Base-by-base conservation (phyloP, 768 basidiomycete genomes). In the Trametes punicea region DNA sequence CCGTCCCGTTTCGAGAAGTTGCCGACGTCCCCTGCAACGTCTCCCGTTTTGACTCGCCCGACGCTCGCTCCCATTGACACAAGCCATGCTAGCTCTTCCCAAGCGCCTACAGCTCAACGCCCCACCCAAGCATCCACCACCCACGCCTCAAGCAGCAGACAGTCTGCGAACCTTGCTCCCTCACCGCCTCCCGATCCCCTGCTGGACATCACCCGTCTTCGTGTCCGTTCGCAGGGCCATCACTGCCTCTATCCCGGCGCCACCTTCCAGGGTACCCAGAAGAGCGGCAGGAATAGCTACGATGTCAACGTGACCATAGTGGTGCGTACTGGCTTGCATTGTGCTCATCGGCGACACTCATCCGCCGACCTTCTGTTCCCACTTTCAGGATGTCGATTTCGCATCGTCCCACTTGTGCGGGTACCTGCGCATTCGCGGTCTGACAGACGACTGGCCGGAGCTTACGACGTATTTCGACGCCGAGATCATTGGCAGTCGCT, bases 381-480 rank as follows among this genome's bases (percentile, higher is more conserved):
- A 59, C 64, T 46, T 62, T 42, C 27, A 94, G 93, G 91, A 96
- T 62, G 92, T 97, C 64, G 90, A 96, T 70, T 88, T 97, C 64
- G 72, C 84, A 2, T 83, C 86, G 13, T 93, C 94, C 0, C 88
- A 84, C 59, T 77, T 98, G 15, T 93, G 88, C 63, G 25, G 25
- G 20, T 96, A 95, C 69, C 85, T 98, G 36, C 85, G 89, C 56
- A 98, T 98, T 68, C 87, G 88, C 16, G 92, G 93, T 26, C 75
- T 98, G 47, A 98, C 95, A 36, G 85, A 95, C 62, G 90, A 96
- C 65, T 94, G 92, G 82, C 95, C 95, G 15, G 90, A 95, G 70
- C 81, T 98, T 38, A 97, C 94, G 5, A 98, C 95, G 2, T 97
- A 93, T 67, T 98, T 98, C 71, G 92, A 94, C 66, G 95, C 94